phyloP scores from a whole-genome alignment of 192 early-diverging fungal species.

The Rhizophlyctis rosea region DNA sequence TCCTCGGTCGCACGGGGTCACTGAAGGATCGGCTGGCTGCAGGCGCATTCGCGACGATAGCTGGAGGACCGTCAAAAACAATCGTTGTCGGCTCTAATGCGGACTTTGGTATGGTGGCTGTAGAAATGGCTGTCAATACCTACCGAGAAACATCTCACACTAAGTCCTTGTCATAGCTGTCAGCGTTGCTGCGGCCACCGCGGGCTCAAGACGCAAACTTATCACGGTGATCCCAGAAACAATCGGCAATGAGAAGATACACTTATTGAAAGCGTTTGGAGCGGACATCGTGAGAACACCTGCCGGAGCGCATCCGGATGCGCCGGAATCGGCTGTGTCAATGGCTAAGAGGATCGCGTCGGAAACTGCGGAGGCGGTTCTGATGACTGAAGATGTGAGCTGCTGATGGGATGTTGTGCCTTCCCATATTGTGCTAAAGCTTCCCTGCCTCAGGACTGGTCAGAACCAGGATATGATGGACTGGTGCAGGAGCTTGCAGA shows the following conservation, averaged over 20 bases:
- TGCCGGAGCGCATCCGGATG: not conserved
- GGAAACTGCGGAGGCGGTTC: not conserved
- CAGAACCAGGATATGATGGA: too few species aligned
- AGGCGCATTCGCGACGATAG: not conserved
- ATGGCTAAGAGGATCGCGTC: slow-evolving; percentile 1
- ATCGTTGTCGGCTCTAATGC: not conserved
- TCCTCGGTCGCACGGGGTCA: not conserved
- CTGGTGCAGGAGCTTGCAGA: too few species aligned
- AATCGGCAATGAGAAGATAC: not conserved
- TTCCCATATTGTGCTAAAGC: too few species aligned
- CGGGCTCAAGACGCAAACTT: not conserved
- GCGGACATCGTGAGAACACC: slow-evolving; percentile 4
- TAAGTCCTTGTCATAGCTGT: not conserved
- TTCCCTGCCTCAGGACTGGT: too few species aligned
- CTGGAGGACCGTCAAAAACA: not conserved
- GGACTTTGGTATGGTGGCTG: not conserved
- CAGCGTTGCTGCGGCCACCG: not conserved
- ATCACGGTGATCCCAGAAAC: not conserved
- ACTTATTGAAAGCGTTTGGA: not conserved
- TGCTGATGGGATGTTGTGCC: too few species aligned
- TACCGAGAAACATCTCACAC: not conserved
- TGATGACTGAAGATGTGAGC: not conserved
- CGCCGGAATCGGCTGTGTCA: not conserved
- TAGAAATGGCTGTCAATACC: not conserved
- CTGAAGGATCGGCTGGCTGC: not conserved